A percentile compares a stretch with the other conserved stretches of the same genome.
These are phyloP conservation scores for Tuber indicum DNA, from an alignment of 495 filamentous ascomycete species.

Conservation along the genomic window DNA sequence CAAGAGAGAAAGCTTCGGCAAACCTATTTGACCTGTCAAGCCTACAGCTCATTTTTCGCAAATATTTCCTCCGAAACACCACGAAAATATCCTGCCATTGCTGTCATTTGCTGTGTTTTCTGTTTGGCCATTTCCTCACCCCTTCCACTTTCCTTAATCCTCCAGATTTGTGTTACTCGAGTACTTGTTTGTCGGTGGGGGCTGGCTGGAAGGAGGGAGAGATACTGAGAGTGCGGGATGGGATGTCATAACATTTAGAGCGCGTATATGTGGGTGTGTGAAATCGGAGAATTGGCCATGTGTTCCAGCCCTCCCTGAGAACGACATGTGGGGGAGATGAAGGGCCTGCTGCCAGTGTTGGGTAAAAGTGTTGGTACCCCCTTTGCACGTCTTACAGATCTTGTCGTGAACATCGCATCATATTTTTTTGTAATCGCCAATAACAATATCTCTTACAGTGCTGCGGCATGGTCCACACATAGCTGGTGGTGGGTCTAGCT, in stretches of 20 bases:
- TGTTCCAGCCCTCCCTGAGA: not conserved
- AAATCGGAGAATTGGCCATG: not conserved
- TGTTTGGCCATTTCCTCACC: not conserved
- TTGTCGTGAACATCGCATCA: not conserved
- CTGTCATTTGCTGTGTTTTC: not conserved
- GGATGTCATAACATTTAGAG: not conserved
- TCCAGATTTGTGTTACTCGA: not conserved
- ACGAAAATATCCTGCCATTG: not conserved
- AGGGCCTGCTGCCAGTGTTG: not conserved
- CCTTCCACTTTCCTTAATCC: not conserved
- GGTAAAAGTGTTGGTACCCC: not conserved
- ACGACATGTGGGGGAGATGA: not conserved
- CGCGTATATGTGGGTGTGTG: not conserved
- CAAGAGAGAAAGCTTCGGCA: not conserved
- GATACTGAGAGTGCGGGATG: not conserved
- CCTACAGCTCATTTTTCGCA: not conserved
- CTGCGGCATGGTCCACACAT: not conserved
- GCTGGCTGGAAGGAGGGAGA: not conserved
- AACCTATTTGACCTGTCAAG: not conserved
- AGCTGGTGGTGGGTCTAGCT: not conserved
- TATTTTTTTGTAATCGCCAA: not conserved
- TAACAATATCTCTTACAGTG: not conserved
- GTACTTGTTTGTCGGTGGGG: not conserved
- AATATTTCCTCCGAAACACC: not conserved
- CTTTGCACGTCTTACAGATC: not conserved